Percentiles rank a stretch among this genome's conserved stretches.
phyloP scores from a whole-genome alignment of 2,329 filamentous ascomycete genomes.

The Colletotrichum sp. region DNA sequence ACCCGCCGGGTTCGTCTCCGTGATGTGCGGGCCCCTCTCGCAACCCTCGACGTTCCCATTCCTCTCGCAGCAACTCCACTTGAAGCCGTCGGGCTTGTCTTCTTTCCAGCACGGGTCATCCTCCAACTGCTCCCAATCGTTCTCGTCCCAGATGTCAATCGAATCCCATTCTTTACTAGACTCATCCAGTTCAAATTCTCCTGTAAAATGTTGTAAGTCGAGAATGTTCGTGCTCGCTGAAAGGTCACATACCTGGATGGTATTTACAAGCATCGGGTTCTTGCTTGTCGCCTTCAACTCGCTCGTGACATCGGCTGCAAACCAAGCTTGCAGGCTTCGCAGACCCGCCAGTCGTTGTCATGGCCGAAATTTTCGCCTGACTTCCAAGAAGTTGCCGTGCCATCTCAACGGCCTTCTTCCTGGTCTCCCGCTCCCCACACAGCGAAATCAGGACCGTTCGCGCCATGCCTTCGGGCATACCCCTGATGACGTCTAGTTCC shows the following conservation, averaged over 20 bases:
- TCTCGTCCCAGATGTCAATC: neutral
- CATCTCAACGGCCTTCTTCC: neutral
- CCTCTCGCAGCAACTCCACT: slow-evolving; percentile 1
- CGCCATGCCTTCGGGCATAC: neutral
- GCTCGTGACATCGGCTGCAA: neutral
- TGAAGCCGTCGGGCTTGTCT: neutral
- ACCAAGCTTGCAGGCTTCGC: neutral
- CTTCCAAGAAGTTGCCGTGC: neutral
- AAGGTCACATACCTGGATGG: neutral
- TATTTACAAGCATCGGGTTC: neutral
- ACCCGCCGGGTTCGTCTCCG: neutral
- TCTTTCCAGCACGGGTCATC: neutral
- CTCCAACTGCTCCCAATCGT: neutral
- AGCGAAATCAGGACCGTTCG: neutral
- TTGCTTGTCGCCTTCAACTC: neutral
- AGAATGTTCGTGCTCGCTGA: too few species aligned
- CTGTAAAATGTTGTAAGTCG: neutral
- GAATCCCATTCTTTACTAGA: neutral
- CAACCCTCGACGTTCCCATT: neutral
- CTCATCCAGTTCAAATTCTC: neutral
- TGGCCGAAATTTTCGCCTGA: neutral
- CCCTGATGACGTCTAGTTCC: neutral
- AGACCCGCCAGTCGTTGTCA: neutral
- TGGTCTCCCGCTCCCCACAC: neutral
- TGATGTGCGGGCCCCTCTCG: neutral